Percentiles rank a stretch among this genome's conserved stretches.
Conservation (phyloP, 345 rosid genomes). For the Bruguiera sexangula region DNA sequence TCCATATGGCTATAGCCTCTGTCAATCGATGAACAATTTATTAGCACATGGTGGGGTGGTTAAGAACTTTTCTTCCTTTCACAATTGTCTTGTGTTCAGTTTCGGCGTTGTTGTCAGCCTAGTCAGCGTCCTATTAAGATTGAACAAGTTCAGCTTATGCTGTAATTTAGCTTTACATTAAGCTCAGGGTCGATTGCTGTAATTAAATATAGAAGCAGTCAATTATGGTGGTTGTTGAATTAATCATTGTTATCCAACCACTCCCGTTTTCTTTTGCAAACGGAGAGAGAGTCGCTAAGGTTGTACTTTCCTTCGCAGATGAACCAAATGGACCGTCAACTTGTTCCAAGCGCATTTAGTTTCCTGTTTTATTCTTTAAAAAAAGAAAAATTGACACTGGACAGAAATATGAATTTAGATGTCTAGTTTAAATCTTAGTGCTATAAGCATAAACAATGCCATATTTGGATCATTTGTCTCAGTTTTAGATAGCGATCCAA, state of each 20-base stretch:
- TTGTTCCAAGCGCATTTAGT: not conserved
- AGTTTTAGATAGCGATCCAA: too few relatives aligned
- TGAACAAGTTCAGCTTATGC: not conserved
- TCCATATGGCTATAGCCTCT: too few relatives aligned
- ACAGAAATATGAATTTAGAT: too few relatives aligned
- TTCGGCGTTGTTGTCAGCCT: not conserved
- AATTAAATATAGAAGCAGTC: constrained; percentile 19
- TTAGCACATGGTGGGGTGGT: not conserved
- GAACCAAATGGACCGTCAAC: not conserved
- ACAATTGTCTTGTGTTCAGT: not conserved
- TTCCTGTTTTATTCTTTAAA: too few relatives aligned
- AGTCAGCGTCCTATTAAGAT: constrained; percentile 2
- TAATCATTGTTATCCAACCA: constrained; percentile 5
- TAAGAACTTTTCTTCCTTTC: not conserved
- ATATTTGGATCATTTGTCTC: too few relatives aligned
- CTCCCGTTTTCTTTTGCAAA: constrained; percentile 7
- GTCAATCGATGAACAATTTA: not conserved
- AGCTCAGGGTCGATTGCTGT: constrained; percentile 1
- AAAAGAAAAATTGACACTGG: too few relatives aligned
- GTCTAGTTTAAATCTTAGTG: too few relatives aligned
- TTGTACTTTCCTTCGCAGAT: not conserved
- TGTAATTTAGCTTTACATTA: constrained; percentile 4
- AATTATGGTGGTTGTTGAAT: constrained; percentile 12
- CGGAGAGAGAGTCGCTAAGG: too few relatives aligned
- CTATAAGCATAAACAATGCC: too few relatives aligned